These are phyloP conservation scores for Rhodofomes roseus DNA, from an alignment of 1,284 basidiomycete genomes.

Conservation along the genomic window DNA sequence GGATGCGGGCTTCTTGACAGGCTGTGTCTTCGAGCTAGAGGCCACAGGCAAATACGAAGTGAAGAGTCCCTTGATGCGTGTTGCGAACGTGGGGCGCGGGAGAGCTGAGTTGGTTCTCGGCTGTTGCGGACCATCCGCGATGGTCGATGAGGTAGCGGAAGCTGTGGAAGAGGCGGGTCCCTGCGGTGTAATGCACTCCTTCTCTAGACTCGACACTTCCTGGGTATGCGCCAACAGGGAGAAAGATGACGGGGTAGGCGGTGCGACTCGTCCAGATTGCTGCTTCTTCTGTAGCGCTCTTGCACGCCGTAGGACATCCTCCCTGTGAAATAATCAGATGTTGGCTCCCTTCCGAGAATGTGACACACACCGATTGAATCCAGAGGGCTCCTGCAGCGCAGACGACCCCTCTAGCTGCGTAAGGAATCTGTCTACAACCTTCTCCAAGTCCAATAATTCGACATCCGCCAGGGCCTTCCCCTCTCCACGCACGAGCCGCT, in stretches of 20 bases:
- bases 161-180: background rate
- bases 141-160: background rate
- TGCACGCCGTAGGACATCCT: slow-evolving; percentile 48
- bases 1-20: slow-evolving; percentile 11
- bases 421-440: slow-evolving; percentile 56
- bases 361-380: slow-evolving; percentile 40
- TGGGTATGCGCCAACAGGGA: slow-evolving; percentile 14
- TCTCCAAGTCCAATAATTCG: slow-evolving; percentile 44
- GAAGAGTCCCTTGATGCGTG: slow-evolving; percentile 45
- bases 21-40: slow-evolving; percentile 29
- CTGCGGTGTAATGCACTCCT: background rate
- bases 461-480: slow-evolving; percentile 40
- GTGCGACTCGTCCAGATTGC: slow-evolving; percentile 49
- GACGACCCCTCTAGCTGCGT: slow-evolving; percentile 39
- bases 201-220: background rate
- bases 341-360: background rate
- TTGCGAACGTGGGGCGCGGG: slow-evolving; percentile 21
- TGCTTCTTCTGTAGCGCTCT: slow-evolving; percentile 62
- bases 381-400: slow-evolving; percentile 35
- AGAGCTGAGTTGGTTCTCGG: slow-evolving; percentile 7
- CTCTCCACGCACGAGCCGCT: slow-evolving; percentile 47
- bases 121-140: background rate
- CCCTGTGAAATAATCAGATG: slow-evolving; percentile 33
- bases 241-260: slow-evolving; percentile 37
- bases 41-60: slow-evolving; percentile 58